Conservation (phyloP, 2,329 filamentous ascomycete genomes). For the Alternaria brassicicola region DNA sequence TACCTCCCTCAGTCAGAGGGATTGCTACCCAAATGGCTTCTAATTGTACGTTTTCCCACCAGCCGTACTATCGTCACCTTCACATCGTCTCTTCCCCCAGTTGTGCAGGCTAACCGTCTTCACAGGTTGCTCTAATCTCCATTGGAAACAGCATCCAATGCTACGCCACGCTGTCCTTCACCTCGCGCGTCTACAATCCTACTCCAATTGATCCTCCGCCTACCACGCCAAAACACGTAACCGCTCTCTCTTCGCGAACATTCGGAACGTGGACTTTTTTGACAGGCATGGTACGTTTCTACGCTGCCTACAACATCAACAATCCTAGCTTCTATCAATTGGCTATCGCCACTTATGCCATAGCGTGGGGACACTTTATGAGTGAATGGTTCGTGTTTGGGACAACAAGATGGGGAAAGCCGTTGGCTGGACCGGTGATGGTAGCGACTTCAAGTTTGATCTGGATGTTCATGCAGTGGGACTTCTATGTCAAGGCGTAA, state of each 20-base stretch:
- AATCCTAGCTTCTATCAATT: slow-evolving; percentile 77
- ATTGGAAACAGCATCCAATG: slow-evolving; percentile 85
- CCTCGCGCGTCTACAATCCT: slow-evolving; percentile 84
- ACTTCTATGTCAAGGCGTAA: slow-evolving; percentile 63
- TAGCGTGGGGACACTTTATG: slow-evolving; percentile 66
- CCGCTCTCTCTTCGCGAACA: slow-evolving; percentile 75
- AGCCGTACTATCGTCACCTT: not conserved
- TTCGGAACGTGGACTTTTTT: slow-evolving; percentile 91
- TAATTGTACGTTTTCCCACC: slow-evolving; percentile 59
- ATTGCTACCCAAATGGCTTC: slow-evolving; percentile 68
- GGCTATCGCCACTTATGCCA: slow-evolving; percentile 78
- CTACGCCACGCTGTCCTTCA: slow-evolving; percentile 79
- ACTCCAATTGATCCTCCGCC: slow-evolving; percentile 51
- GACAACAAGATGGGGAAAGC: slow-evolving; percentile 69
- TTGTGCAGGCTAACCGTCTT: not conserved
- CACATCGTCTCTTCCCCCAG: not conserved
- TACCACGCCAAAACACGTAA: slow-evolving; percentile 60
- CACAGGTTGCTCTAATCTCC: slow-evolving; percentile 79
- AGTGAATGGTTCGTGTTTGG: slow-evolving; percentile 82
- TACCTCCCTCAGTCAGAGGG: slow-evolving; percentile 57
- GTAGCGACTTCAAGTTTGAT: slow-evolving; percentile 61
- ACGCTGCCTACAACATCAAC: slow-evolving; percentile 82
- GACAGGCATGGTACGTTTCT: slow-evolving; percentile 75
- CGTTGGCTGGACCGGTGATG: slow-evolving; percentile 64
- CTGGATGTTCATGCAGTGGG: slow-evolving; percentile 72